phyloP scores from a whole-genome alignment of 2,329 filamentous ascomycete genomes.

The Colletotrichum sp. region DNA sequence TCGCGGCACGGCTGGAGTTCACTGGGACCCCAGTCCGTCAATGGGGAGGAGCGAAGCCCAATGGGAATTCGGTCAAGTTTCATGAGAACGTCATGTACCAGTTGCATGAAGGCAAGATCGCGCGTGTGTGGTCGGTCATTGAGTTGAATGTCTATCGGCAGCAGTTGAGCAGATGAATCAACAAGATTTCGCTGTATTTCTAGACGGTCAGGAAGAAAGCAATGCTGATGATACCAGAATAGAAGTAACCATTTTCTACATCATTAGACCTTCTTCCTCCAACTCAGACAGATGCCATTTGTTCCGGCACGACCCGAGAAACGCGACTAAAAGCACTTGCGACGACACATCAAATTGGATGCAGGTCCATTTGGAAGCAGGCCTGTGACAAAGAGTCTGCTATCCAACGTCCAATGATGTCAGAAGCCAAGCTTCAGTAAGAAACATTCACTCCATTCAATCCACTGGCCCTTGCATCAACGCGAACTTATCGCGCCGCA shows the following conservation, averaged over 20 bases:
- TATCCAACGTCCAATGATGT: neutral
- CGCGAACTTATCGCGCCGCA: neutral
- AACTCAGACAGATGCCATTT: neutral
- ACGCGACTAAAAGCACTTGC: neutral
- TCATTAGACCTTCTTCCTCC: neutral
- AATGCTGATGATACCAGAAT: neutral
- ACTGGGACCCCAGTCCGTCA: slow-evolving; percentile 30
- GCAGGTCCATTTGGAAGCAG: neutral
- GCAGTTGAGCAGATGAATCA: neutral
- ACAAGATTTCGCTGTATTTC: neutral
- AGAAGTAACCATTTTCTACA: neutral
- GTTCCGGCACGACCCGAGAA: neutral
- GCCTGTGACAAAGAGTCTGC: neutral
- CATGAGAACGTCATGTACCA: slow-evolving; percentile 38
- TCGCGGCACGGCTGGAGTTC: slow-evolving; percentile 35
- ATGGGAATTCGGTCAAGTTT: slow-evolving; percentile 31
- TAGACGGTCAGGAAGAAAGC: accelerated
- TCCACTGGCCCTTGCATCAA: neutral
- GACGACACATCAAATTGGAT: neutral
- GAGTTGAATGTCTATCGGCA: slow-evolving; percentile 30
- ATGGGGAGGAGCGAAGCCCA: slow-evolving; percentile 31
- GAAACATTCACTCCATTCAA: no score
- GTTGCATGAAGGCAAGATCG: slow-evolving; percentile 34
- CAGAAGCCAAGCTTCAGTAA: neutral
- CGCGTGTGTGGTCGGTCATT: slow-evolving; percentile 35